phyloP scores from a whole-genome alignment of 2,329 filamentous ascomycete genomes.

The Colletotrichum scovillei region DNA sequence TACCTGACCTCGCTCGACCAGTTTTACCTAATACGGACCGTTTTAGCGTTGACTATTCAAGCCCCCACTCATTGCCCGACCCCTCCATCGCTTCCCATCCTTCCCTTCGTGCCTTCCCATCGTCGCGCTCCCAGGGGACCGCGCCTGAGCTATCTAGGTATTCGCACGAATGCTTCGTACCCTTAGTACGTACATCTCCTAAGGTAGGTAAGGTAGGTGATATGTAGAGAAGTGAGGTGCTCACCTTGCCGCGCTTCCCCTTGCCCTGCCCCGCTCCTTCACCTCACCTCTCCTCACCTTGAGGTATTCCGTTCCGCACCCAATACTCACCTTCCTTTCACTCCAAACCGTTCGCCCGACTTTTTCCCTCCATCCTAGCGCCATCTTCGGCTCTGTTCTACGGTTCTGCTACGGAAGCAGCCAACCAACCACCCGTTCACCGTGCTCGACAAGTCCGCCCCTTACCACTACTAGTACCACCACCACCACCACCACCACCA shows the following conservation, averaged over 20 bases:
- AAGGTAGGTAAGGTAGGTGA: too few species aligned
- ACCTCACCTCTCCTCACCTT: neutral
- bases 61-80: neutral
- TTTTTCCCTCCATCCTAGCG: neutral
- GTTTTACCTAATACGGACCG: constrained; percentile 10
- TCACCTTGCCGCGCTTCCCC: too few species aligned
- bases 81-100: too few species aligned
- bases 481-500: neutral
- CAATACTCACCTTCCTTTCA: neutral
- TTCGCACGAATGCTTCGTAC: neutral
- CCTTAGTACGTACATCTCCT: too few species aligned
- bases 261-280: too few species aligned
- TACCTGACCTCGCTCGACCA: neutral
- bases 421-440: neutral
- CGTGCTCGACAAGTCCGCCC: neutral
- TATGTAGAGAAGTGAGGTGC: too few species aligned
- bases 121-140: neutral
- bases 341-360: neutral
- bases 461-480: neutral
- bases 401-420: neutral
- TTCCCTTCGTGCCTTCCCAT: neutral
- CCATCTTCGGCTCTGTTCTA: neutral
- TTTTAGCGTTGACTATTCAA: constrained; percentile 6
- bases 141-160: neutral
- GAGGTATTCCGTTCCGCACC: too few species aligned